Percentiles rank a stretch among this genome's conserved stretches.
phyloP scores from a whole-genome alignment of 495 filamentous ascomycete species.

The Trichoderma asperelloides region DNA sequence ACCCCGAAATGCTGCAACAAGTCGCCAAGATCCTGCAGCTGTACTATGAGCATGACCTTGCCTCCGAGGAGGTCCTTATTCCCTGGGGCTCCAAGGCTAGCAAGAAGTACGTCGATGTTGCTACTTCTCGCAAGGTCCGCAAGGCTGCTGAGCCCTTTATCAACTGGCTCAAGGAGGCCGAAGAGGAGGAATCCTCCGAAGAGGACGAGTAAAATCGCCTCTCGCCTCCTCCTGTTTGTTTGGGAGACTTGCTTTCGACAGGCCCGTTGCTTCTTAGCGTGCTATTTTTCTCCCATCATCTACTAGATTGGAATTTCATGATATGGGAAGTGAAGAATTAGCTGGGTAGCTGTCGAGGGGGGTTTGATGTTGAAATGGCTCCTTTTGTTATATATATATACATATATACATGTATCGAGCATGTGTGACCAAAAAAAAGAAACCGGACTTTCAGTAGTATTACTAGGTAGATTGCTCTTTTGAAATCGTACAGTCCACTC shows the following conservation, averaged over 20 bases:
- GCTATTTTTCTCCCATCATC: neutral
- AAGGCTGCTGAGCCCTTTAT: conserved; percentile 91
- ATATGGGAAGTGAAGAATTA: neutral
- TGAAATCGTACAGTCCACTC: neutral
- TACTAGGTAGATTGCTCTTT: neutral
- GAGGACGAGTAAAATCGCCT: conserved; percentile 36
- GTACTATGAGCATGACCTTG: conserved; percentile 81
- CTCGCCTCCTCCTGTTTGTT: neutral
- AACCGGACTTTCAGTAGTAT: neutral
- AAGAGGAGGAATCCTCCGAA: conserved; percentile 70
- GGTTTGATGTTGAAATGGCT: neutral
- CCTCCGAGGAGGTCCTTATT: conserved; percentile 78
- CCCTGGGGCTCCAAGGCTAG: conserved; percentile 89
- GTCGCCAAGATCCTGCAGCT: conserved; percentile 77
- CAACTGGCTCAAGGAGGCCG: conserved; percentile 85
- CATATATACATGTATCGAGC: neutral
- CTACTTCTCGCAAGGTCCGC: conserved; percentile 89
- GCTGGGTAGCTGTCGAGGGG: neutral
- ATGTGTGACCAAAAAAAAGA: neutral
- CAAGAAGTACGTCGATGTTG: conserved; percentile 91
- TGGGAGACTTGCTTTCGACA: too few species aligned
- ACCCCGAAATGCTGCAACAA: conserved; percentile 66
- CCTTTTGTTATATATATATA: neutral
- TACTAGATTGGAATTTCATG: neutral
- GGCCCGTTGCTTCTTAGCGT: neutral